Conservation (phyloP, 2,329 filamentous ascomycete genomes). For the Lithohypha guttulata region DNA sequence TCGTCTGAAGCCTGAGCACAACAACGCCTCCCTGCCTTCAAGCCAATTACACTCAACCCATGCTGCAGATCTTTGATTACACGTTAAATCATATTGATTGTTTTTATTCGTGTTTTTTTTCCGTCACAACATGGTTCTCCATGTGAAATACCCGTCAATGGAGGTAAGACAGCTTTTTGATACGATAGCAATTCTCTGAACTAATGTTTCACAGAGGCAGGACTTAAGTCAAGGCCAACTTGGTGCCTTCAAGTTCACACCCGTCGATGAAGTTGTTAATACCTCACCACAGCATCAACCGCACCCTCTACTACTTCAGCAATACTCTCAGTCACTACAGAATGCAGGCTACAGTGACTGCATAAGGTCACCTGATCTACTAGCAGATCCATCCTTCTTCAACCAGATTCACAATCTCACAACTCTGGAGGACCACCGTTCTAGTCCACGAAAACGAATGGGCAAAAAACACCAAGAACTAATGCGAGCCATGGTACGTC, state of each 20-base stretch:
- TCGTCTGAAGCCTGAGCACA: too few species aligned
- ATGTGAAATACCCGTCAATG: constrained; percentile 20
- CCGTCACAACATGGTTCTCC: constrained; percentile 6
- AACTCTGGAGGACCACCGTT: too few species aligned
- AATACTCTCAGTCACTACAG: not conserved
- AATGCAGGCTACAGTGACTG: not conserved
- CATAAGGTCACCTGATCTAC: constrained; percentile 1
- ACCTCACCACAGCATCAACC: not conserved
- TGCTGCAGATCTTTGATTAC: constrained; percentile 5
- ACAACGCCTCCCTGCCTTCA: too few species aligned
- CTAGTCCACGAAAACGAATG: constrained; percentile 2
- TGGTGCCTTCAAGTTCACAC: constrained; percentile 22
- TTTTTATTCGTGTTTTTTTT: constrained; percentile 5
- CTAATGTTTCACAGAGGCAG: too few species aligned
- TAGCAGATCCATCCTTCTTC: constrained; percentile 14
- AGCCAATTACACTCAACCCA: too few species aligned
- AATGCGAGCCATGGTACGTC: constrained; percentile 11
- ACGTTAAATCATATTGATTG: constrained; percentile 5
- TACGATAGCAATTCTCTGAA: too few species aligned
- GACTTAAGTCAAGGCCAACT: constrained; percentile 21
- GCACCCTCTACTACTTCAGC: constrained; percentile 5
- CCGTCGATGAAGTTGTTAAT: constrained; percentile 13
- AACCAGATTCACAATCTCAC: too few species aligned
- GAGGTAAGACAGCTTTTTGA: too few species aligned
- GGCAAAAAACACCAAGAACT: not conserved